phyloP scores from a whole-genome alignment of 73 alveolate genomes.

The Paramecium biaurelia region DNA sequence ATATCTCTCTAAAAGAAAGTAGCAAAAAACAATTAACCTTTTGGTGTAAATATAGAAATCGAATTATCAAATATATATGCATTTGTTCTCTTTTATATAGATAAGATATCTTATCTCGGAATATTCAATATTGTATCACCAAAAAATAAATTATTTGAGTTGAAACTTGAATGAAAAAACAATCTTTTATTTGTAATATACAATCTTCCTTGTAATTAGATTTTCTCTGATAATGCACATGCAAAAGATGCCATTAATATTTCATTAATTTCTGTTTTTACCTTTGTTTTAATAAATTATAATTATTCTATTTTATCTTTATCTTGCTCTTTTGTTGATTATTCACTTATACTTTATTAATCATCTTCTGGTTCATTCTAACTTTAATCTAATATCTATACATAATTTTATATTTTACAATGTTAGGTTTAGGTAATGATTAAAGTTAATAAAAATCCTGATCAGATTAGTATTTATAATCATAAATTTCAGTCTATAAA shows the following conservation, averaged over 20 bases:
- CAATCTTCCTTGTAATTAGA: slow-evolving; percentile 53
- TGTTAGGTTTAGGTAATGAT: neutral
- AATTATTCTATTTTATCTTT: neutral
- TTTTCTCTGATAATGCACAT: slow-evolving; percentile 57
- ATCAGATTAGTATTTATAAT: neutral
- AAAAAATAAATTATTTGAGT: slow-evolving; percentile 50
- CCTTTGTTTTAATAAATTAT: neutral
- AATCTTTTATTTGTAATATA: slow-evolving; percentile 60
- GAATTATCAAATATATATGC: slow-evolving; percentile 59
- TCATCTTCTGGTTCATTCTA: neutral
- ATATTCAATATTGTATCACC: slow-evolving; percentile 59
- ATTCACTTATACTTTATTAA: neutral
- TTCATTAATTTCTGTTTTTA: neutral
- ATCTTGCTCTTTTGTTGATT: neutral
- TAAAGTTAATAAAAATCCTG: neutral
- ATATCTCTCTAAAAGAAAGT: slow-evolving; percentile 58
- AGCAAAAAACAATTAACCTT: slow-evolving; percentile 36
- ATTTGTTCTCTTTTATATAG: slow-evolving; percentile 53
- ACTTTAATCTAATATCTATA: neutral
- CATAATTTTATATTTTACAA: neutral
- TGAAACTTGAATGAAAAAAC: slow-evolving; percentile 48
- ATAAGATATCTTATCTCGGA: slow-evolving; percentile 56
- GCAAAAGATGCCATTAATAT: neutral
- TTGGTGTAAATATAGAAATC: slow-evolving; percentile 35
- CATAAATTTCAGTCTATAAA: neutral